phyloP scores from a whole-genome alignment of 257 asterid species.

The Apocynum venetum region DNA sequence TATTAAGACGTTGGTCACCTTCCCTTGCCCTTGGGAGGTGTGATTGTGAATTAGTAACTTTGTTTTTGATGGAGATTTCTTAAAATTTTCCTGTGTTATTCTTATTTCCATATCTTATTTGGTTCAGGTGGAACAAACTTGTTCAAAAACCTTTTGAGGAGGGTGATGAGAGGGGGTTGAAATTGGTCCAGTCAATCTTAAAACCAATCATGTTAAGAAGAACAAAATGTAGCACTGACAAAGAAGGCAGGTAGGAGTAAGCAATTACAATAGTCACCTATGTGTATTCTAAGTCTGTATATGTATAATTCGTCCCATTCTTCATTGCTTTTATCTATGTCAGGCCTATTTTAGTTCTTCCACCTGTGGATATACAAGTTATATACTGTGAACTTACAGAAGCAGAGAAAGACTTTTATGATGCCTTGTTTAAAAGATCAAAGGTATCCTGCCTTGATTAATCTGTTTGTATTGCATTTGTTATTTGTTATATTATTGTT shows the following conservation, averaged over 20 bases:
- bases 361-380: slow-evolving; percentile 87
- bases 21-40: not conserved
- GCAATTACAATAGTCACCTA: not conserved
- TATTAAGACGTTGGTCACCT: not conserved
- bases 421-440: slow-evolving; percentile 83
- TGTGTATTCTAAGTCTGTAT: not conserved
- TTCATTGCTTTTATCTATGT: slow-evolving; percentile 22
- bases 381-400: slow-evolving; percentile 79
- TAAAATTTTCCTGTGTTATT: slow-evolving; percentile 13
- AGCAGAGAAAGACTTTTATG: slow-evolving; percentile 85
- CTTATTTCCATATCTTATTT: slow-evolving; percentile 12
- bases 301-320: slow-evolving; percentile 5
- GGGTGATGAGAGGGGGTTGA: slow-evolving; percentile 91
- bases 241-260: slow-evolving; percentile 74
- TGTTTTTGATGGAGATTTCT: not conserved
- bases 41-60: not conserved
- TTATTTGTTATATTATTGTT: not conserved
- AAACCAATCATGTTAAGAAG: slow-evolving; percentile 91
- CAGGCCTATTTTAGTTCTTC: slow-evolving; percentile 91
- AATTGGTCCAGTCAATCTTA: slow-evolving; percentile 77
- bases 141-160: slow-evolving; percentile 96
- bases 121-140: slow-evolving; percentile 88
- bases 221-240: slow-evolving; percentile 85
- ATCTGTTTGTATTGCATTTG: not conserved
- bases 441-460: slow-evolving; percentile 46